A percentile compares a stretch with the other conserved stretches of the same genome.
Evolutionary conservation across 305 asterid genomes (phyloP).

Genomic region (Solanum hybrid): DNA sequence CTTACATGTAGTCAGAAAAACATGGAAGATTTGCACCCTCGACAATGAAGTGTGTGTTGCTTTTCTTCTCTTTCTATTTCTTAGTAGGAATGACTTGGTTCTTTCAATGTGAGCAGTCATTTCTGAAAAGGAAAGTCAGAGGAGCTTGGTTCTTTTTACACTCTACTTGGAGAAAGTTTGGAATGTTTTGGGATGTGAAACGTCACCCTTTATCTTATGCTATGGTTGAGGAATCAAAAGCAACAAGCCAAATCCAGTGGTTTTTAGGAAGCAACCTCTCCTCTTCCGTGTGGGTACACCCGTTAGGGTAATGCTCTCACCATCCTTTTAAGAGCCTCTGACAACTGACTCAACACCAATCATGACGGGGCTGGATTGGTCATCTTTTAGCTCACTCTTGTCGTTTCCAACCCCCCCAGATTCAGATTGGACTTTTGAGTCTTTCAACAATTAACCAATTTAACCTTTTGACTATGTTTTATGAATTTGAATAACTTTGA

Average conservation of each 20-base stretch:
- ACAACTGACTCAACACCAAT: not conserved
- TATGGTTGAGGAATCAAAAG: not conserved
- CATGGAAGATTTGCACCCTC: not conserved
- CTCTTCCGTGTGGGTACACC: not conserved
- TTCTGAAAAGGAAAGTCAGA: not conserved
- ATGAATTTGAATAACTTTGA: not conserved
- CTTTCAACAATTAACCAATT: not conserved
- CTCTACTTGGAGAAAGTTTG: not conserved
- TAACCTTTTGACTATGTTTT: not conserved
- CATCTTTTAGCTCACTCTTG: not conserved
- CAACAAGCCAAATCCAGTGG: not conserved
- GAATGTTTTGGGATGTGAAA: not conserved
- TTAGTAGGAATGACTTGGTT: not conserved
- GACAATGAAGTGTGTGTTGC: not conserved
- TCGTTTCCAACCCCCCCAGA: not conserved
- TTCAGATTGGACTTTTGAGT: not conserved
- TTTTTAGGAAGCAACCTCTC: not conserved
- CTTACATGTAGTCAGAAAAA: not conserved
- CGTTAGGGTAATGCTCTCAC: not conserved
- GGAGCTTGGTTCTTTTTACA: not conserved
- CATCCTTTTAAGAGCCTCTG: not conserved
- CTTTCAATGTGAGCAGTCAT: not conserved
- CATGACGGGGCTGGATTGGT: not conserved
- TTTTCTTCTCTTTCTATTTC: not conserved
- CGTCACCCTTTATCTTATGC: not conserved